Conservation (phyloP, 164 flowering plant species). For the Stephania cephalantha region DNA sequence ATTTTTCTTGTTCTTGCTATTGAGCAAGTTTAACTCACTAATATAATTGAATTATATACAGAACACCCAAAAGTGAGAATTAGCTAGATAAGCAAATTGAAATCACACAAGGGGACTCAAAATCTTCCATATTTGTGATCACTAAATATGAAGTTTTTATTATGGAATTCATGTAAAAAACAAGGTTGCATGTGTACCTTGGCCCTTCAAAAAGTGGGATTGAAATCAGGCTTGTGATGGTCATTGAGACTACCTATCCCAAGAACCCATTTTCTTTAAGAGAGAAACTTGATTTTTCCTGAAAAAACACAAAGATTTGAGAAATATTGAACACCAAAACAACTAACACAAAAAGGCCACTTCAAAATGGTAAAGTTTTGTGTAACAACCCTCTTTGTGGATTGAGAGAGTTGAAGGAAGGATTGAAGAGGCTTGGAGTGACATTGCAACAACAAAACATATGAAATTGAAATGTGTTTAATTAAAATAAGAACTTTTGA, state of each 20-base stretch:
- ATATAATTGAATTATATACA: too few relatives aligned
- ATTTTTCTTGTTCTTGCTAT: too few relatives aligned
- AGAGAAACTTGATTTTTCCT: constrained; percentile 45
- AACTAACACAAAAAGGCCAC: background rate
- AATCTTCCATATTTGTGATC: too few relatives aligned
- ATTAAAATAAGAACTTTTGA: background rate
- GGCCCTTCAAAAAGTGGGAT: constrained; percentile 33
- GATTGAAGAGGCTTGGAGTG: constrained; percentile 72
- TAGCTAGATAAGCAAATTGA: too few relatives aligned
- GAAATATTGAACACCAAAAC: background rate
- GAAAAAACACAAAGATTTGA: constrained; percentile 1
- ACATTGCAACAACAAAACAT: constrained; percentile 32
- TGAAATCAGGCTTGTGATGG: constrained; percentile 47
- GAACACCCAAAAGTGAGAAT: too few relatives aligned
- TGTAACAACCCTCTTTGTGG: constrained; percentile 51
- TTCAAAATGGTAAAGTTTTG: background rate
- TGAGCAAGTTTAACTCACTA: too few relatives aligned
- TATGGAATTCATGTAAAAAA: background rate
- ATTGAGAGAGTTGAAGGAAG: constrained; percentile 51
- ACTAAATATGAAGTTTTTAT: background rate
- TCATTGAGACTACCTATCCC: constrained; percentile 51
- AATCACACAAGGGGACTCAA: too few relatives aligned
- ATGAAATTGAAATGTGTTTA: background rate
- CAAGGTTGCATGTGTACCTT: constrained; percentile 38
- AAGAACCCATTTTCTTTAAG: constrained; percentile 55